Evolutionary conservation across 202 grass and related monocot genomes (phyloP), one percentile per base, ranked within the genome.

Genomic region (Sporobolus alterniflorus): DNA sequence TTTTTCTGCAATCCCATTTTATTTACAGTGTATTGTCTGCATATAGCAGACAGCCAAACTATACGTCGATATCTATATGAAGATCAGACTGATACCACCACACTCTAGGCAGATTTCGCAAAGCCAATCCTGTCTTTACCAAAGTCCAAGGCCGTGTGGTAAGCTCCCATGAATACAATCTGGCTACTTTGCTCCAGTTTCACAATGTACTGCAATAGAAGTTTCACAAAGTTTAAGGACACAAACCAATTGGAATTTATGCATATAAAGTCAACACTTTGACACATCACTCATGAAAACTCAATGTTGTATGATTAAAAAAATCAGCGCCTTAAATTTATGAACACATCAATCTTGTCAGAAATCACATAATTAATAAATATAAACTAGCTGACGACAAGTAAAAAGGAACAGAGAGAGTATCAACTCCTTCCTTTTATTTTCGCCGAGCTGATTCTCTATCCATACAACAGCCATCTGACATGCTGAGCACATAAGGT

Each of bases 391-490:
- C 96, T 73, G 95, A 98, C 32, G 82, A 31, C 76, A 98, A 55
- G n/a, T n/a, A n/a, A n/a, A n/a, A n/a, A n/a, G n/a, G n/a, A n/a
- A n/a, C n/a, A n/a, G n/a, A n/a, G n/a, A n/a, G n/a, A n/a, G n/a
- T 80, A 98, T 98, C 22, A 82, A 40, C 34, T 98, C 91, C 59
- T 96, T 89, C 3, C 93, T 95, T 66, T 93, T 64, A 76, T 98
- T 98, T 61, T 89, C 90, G 40, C 87, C 82, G 20, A 98, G 73
- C 55, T 98, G 89, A 73, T 94, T 98, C 69, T 95, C 89, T 64
- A 98, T 96, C 96, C 96, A 98, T 33, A 96, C 89, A 78, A 98
- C 93, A 90, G 93, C 93, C 96, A 98, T 89, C 77, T 98, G 72
- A 85, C 96, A 98, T 18, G 87, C 89, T 64, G 91, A 56, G 48